Evolutionary conservation across 192 early-diverging fungal genomes (phyloP), one percentile per base, ranked within the genome.

Genomic region (Linnemannia exigua): DNA sequence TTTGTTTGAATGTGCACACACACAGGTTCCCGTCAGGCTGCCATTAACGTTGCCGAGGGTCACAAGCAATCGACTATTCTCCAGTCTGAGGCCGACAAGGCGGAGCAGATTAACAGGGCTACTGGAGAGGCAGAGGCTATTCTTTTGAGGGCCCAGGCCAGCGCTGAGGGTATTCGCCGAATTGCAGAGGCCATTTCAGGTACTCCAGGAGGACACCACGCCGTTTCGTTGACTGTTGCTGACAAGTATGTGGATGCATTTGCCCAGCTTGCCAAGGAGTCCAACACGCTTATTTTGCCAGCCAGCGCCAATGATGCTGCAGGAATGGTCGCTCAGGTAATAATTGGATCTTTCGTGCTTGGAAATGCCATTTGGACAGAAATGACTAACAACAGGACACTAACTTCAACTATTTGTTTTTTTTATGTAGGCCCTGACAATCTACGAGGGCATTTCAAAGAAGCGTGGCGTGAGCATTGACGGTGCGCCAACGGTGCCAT

Each of bases 11-110:
- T 74, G 22, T 47, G 69, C 44, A 0, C 1, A 5, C 9, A 11
- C 22, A 54, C 28, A 90, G 90, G 94, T 89, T 88, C 92, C 37
- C 91, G 96, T 52, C 98, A 99, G 90, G 94, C 97, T 66, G 96
- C 96, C 6, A 99, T 99, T 85, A 99, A 99, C 79, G 97, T 99
- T 15, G 97, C 98, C 33, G 98, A 99, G 90, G 98, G 98, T 76
- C 89, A 88, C 20, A 98, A 98, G 87, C 96, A 97, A 82, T 91
- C 97, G 6, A 92, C 94, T 46, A 98, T 99, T 70, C 89, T 99
- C 54, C 97, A 97, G 25, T 98, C 97, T 38, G 98, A 99, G 89
- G 98, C 97, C n/a, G 94, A 94, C 54, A 96, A 94, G 85, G 86
- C 91, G 25, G 93, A 96, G 73, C 96, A 96, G 89, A 96, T 99